These are phyloP conservation scores for Sicyos baderoa DNA, from an alignment of 306 rosid species.

Conservation along the genomic window DNA sequence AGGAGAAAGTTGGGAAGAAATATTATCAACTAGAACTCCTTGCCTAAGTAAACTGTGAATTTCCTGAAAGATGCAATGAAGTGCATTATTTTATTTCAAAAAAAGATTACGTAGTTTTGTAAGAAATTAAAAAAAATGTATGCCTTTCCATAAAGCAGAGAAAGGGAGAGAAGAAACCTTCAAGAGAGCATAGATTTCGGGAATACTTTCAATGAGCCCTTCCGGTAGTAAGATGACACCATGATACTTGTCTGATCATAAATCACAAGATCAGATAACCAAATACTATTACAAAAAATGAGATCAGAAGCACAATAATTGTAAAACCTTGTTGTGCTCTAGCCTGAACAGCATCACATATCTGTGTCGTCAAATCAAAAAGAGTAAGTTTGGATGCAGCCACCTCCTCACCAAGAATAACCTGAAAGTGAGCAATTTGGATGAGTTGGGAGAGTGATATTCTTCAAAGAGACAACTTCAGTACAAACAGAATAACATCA, in stretches of 20 bases:
- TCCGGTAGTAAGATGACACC: slow-evolving; percentile 93
- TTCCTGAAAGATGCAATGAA: slow-evolving; percentile 46
- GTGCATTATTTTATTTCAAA: neutral
- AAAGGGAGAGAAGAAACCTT: slow-evolving; percentile 30
- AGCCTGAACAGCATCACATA: slow-evolving; percentile 84
- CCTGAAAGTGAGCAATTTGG: slow-evolving; percentile 36
- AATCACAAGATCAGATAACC: slow-evolving; percentile 19
- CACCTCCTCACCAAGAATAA: slow-evolving; percentile 94
- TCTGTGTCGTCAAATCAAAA: slow-evolving; percentile 71
- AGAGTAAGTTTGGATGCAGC: slow-evolving; percentile 93
- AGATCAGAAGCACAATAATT: slow-evolving; percentile 15
- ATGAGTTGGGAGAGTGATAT: no score
- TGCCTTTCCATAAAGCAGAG: neutral
- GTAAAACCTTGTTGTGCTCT: slow-evolving; percentile 80
- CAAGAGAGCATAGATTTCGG: slow-evolving; percentile 90
- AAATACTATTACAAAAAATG: slow-evolving; percentile 8
- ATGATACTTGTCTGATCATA: slow-evolving; percentile 69
- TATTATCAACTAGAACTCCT: slow-evolving; percentile 61
- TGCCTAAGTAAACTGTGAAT: slow-evolving; percentile 71
- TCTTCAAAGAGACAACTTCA: neutral
- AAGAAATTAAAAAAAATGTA: no score
- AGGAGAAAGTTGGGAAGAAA: slow-evolving; percentile 81
- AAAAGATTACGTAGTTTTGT: neutral
- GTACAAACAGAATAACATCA: slow-evolving; percentile 8
- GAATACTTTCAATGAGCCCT: slow-evolving; percentile 97